Evolutionary conservation across 1,284 basidiomycete species (phyloP).

Genomic region (Ceratobasidium papillatum): DNA sequence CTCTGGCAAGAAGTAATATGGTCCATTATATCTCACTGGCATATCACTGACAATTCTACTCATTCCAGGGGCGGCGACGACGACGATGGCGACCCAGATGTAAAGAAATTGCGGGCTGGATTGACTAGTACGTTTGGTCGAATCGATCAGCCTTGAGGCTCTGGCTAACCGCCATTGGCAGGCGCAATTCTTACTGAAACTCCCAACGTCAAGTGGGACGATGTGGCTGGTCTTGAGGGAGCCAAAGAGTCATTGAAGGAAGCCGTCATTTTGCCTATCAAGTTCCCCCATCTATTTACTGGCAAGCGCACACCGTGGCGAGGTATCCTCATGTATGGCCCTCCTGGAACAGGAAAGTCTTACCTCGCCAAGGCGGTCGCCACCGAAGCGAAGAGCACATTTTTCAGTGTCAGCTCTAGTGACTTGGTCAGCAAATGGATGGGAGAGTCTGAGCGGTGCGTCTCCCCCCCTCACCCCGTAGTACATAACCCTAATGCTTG

Average conservation of each 20-base stretch:
- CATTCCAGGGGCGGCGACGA: constrained; percentile 64
- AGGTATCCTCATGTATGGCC: constrained; percentile 95
- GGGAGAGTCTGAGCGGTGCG: constrained; percentile 94
- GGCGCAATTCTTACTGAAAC: constrained; percentile 92
- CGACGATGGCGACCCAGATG: constrained; percentile 87
- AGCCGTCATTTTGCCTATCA: constrained; percentile 98
- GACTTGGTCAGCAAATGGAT: constrained; percentile 99
- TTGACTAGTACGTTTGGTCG: constrained; percentile 63
- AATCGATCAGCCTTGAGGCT: background rate
- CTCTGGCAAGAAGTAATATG: constrained; percentile 65
- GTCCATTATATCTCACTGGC: constrained; percentile 14
- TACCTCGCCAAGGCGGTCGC: constrained; percentile 98
- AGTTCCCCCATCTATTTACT: constrained; percentile 97
- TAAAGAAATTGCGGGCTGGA: constrained; percentile 92
- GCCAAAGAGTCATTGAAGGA: constrained; percentile 98
- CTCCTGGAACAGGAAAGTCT: constrained; percentile 94
- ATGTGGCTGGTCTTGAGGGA: constrained; percentile 93
- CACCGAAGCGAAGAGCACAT: constrained; percentile 98
- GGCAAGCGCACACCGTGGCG: constrained; percentile 98
- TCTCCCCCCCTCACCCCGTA: constrained; percentile 41
- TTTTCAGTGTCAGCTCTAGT: constrained; percentile 95
- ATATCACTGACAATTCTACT: constrained; percentile 27
- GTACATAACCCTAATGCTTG: background rate
- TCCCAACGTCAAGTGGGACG: constrained; percentile 97
- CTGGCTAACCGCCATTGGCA: constrained; percentile 44